Percentiles rank a stretch among this genome's conserved stretches.
Conservation (phyloP, 306 rosid species). For the Hippophae rhamnoides region DNA sequence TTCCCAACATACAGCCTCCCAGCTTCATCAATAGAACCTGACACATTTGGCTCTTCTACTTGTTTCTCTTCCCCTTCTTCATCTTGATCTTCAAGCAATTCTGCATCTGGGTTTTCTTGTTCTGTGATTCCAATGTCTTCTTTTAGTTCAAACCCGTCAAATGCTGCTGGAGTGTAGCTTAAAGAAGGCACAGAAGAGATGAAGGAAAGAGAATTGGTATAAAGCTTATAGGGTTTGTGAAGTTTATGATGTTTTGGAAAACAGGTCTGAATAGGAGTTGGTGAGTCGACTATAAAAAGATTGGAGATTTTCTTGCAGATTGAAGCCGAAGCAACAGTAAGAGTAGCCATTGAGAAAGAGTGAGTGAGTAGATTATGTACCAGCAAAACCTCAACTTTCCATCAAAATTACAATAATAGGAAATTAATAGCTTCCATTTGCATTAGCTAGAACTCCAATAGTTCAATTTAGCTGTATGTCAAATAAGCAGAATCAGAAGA, state of each 20-base stretch:
- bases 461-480: too few relatives aligned
- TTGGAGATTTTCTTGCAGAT: constrained; percentile 42
- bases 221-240: constrained; percentile 40
- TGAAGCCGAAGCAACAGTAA: constrained; percentile 47
- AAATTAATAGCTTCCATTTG: too few relatives aligned
- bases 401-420: too few relatives aligned
- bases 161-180: constrained; percentile 27
- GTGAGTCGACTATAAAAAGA: constrained; percentile 35
- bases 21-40: constrained; percentile 37
- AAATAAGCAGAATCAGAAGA: too few relatives aligned
- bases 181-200: constrained; percentile 31
- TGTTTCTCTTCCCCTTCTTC: constrained; percentile 12
- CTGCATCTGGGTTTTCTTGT: constrained; percentile 7
- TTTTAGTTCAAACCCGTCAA: constrained; percentile 36
- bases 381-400: too few relatives aligned
- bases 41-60: constrained; percentile 26
- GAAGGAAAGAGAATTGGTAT: constrained; percentile 21
- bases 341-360: constrained; percentile 38
- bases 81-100: constrained; percentile 12
- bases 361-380: constrained; percentile 8
- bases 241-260: constrained; percentile 32
- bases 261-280: constrained; percentile 33
- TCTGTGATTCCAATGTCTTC: constrained; percentile 26
- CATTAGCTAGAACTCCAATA: too few relatives aligned
- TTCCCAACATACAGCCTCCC: constrained; percentile 88